A percentile compares a stretch with the other conserved stretches of the same genome.
Evolutionary conservation across 305 asterid genomes (phyloP).

Genomic region (Ajuga reptans): DNA sequence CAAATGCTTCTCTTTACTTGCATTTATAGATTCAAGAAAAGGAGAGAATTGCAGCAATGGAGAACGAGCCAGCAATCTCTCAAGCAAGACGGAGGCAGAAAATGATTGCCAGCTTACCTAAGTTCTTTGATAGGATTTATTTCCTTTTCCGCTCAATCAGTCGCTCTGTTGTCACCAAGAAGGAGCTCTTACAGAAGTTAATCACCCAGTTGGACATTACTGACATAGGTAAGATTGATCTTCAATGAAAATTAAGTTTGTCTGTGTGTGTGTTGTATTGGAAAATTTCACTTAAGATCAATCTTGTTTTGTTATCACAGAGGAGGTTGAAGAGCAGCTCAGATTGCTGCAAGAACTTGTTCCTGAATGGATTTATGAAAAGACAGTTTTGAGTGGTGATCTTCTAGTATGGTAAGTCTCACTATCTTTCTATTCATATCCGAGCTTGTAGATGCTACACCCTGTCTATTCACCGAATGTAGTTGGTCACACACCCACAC

Average conservation of each 20-base stretch:
- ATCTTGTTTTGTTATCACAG: constrained; percentile 35
- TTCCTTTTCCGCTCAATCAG: constrained; percentile 57
- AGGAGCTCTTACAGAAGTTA: constrained; percentile 55
- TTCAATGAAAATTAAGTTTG: not conserved
- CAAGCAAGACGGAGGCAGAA: constrained; percentile 63
- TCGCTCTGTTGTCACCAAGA: constrained; percentile 60
- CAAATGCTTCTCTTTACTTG: not conserved
- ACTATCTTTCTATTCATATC: not conserved
- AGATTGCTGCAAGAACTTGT: constrained; percentile 63
- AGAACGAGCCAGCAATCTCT: constrained; percentile 72
- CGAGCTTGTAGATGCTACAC: not conserved
- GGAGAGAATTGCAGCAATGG: constrained; percentile 41
- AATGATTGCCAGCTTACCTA: constrained; percentile 63
- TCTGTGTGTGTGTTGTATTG: no score
- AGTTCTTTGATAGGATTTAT: constrained; percentile 54
- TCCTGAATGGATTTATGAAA: constrained; percentile 81
- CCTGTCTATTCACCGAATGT: not conserved
- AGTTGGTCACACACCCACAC: no score
- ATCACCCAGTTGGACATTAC: constrained; percentile 37
- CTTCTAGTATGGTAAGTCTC: constrained; percentile 47
- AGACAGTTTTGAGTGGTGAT: constrained; percentile 47
- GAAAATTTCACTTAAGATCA: constrained; percentile 2
- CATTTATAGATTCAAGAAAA: constrained; percentile 60
- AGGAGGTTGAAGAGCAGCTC: constrained; percentile 67
- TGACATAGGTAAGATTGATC: constrained; percentile 48